phyloP scores from a whole-genome alignment of 2,329 filamentous ascomycete species.

The Fusarium chlamydosporum region DNA sequence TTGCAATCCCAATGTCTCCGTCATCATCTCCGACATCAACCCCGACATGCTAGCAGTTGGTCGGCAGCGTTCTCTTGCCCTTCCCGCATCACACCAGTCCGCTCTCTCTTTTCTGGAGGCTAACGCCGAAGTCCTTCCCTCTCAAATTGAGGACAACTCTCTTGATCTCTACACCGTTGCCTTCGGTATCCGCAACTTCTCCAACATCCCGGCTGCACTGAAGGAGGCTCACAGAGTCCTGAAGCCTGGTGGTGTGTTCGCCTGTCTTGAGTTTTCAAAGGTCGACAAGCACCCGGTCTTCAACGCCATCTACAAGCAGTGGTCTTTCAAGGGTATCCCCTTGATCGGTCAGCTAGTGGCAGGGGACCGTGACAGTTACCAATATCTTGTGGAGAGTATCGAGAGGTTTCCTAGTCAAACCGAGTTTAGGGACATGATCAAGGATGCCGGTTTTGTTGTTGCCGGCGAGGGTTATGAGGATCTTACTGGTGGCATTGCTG shows the following conservation, averaged over 20 bases:
- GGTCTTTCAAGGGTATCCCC: slow-evolving; percentile 95
- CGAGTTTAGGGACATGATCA: slow-evolving; percentile 86
- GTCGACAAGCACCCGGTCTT: slow-evolving; percentile 81
- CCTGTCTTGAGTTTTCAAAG: slow-evolving; percentile 95
- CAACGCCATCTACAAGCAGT: slow-evolving; percentile 90
- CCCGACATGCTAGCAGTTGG: slow-evolving; percentile 93
- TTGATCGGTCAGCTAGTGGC: slow-evolving; percentile 96
- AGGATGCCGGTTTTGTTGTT: slow-evolving; percentile 85
- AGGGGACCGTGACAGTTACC: slow-evolving; percentile 94
- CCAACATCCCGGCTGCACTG: slow-evolving; percentile 86
- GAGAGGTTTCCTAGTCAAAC: slow-evolving; percentile 90
- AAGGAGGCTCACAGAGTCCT: slow-evolving; percentile 88
- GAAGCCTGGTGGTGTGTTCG: slow-evolving; percentile 95
- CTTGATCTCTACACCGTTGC: slow-evolving; percentile 97
- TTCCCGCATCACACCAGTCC: slow-evolving; percentile 68
- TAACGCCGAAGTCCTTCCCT: slow-evolving; percentile 83
- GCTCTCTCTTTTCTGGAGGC: slow-evolving; percentile 85
- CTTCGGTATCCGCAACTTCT: slow-evolving; percentile 98
- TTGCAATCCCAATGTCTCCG: slow-evolving; percentile 79
- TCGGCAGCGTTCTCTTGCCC: slow-evolving; percentile 77
- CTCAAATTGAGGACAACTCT: slow-evolving; percentile 74
- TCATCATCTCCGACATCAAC: slow-evolving; percentile 97
- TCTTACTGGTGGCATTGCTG: slow-evolving; percentile 90
- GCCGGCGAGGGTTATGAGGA: slow-evolving; percentile 90
- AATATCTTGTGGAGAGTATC: slow-evolving; percentile 98